These are phyloP conservation scores for Penicillium sp. DNA, from an alignment of 2,329 filamentous ascomycete genomes.

Conservation along the genomic window DNA sequence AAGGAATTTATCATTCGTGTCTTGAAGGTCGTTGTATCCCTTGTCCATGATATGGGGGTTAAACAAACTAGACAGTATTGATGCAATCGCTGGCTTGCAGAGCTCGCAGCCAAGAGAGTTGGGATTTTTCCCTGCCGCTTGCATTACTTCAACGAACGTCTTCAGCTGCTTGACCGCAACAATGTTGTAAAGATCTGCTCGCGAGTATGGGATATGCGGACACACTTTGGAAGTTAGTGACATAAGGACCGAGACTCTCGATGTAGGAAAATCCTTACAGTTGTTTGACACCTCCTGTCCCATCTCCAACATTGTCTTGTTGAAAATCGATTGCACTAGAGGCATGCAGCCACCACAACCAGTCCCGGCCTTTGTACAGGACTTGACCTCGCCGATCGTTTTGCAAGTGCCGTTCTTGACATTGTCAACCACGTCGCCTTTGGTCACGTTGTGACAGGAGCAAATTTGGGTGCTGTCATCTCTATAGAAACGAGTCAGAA, in stretches of 20 bases:
- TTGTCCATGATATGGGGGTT: conserved; percentile 78
- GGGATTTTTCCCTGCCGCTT: conserved; percentile 67
- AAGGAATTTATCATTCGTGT: conserved; percentile 85
- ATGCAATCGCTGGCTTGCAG: conserved; percentile 79
- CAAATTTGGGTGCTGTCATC: conserved; percentile 85
- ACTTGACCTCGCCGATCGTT: conserved; percentile 76
- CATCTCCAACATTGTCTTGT: conserved; percentile 79
- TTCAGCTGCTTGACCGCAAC: conserved; percentile 75
- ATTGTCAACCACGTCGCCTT: conserved; percentile 69
- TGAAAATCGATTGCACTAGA: conserved; percentile 84
- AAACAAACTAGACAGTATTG: conserved; percentile 76
- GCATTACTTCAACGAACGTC: conserved; percentile 73
- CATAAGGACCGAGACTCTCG: neutral
- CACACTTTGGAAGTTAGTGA: conserved; percentile 52
- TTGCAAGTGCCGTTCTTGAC: conserved; percentile 79
- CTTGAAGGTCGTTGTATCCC: conserved; percentile 70
- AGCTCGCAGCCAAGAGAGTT: conserved; percentile 77
- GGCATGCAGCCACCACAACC: conserved; percentile 90
- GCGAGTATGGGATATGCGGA: conserved; percentile 77
- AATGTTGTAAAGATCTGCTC: conserved; percentile 87
- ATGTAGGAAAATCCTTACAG: conserved; percentile 30
- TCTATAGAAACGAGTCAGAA: conserved; percentile 30
- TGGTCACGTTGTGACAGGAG: conserved; percentile 89
- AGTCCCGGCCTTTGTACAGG: conserved; percentile 86
- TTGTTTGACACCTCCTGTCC: conserved; percentile 85